phyloP scores from a whole-genome alignment of 805 yeast species.

The Wickerhamomyces subpelliculosus region DNA sequence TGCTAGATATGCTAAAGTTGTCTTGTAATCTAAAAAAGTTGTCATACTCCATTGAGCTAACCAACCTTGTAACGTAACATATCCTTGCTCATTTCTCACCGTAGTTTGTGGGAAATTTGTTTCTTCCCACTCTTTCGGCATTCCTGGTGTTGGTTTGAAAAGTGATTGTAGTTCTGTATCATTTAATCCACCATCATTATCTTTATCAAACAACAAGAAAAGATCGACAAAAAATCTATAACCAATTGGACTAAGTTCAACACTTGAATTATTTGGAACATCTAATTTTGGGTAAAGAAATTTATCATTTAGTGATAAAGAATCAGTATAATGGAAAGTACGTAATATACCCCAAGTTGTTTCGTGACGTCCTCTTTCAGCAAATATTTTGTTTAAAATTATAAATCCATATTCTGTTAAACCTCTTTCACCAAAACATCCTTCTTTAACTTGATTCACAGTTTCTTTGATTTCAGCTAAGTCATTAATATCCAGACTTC shows the following conservation, averaged over 20 bases:
- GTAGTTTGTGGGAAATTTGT: slow-evolving; percentile 82
- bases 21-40: slow-evolving; percentile 75
- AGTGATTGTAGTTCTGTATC: slow-evolving; percentile 60
- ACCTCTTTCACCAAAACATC: slow-evolving; percentile 39
- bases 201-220: slow-evolving; percentile 82
- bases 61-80: slow-evolving; percentile 96
- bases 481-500: slow-evolving; percentile 45
- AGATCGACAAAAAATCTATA: slow-evolving; percentile 88
- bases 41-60: slow-evolving; percentile 98
- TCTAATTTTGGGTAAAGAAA: slow-evolving; percentile 76
- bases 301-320: slow-evolving; percentile 74
- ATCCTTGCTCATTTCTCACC: slow-evolving; percentile 84
- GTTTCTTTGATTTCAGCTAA: slow-evolving; percentile 36
- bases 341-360: slow-evolving; percentile 94
- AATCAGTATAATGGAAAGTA: slow-evolving; percentile 85
- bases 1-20: slow-evolving; percentile 83
- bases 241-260: slow-evolving; percentile 88
- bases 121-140: slow-evolving; percentile 82
- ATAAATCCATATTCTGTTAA: slow-evolving; percentile 72
- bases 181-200: slow-evolving; percentile 92
- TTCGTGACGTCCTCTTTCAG: slow-evolving; percentile 91
- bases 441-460: slow-evolving; percentile 22
- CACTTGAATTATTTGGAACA: slow-evolving; percentile 68
- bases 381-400: slow-evolving; percentile 69
- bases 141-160: slow-evolving; percentile 88